Conservation (phyloP, 129 eudicot species). For the Flaveria brownii region DNA sequence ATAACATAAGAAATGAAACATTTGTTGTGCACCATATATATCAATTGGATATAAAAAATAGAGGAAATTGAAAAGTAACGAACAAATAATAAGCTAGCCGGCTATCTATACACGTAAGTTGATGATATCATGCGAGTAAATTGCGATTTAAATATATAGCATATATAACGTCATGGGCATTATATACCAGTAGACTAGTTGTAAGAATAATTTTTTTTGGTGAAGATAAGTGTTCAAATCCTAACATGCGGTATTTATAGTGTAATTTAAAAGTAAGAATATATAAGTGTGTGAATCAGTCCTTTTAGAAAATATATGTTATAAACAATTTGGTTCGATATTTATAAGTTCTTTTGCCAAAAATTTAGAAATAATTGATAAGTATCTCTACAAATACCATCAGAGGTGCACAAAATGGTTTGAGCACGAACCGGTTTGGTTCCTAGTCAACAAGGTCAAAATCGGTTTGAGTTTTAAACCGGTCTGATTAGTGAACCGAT, state of each 20-base stretch:
- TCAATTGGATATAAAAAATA: not conserved
- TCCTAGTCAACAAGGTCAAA: too few relatives aligned
- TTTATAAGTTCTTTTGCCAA: not conserved
- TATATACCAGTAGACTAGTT: too few relatives aligned
- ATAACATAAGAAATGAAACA: not conserved
- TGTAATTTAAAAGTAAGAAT: too few relatives aligned
- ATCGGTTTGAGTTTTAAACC: too few relatives aligned
- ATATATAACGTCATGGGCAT: not conserved
- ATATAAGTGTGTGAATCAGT: too few relatives aligned
- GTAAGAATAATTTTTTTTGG: too few relatives aligned
- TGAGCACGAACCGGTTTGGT: too few relatives aligned
- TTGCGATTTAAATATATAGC: not conserved
- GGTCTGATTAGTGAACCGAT: too few relatives aligned
- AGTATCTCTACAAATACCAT: not conserved
- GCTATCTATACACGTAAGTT: slow-evolving; percentile 6
- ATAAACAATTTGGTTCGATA: not conserved
- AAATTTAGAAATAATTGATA: not conserved
- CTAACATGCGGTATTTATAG: too few relatives aligned
- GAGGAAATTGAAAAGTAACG: not conserved
- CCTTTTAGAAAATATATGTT: not conserved
- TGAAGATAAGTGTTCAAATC: too few relatives aligned
- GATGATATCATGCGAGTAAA: slow-evolving; percentile 10
- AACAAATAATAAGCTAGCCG: slow-evolving; percentile 3
- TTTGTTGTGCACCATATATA: slow-evolving; percentile 15
- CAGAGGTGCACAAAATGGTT: too few relatives aligned